Percentiles rank a stretch among this genome's conserved stretches.
These are phyloP conservation scores for Talaromyces thailandensis DNA, from an alignment of 495 filamentous ascomycete species.

Conservation along the genomic window DNA sequence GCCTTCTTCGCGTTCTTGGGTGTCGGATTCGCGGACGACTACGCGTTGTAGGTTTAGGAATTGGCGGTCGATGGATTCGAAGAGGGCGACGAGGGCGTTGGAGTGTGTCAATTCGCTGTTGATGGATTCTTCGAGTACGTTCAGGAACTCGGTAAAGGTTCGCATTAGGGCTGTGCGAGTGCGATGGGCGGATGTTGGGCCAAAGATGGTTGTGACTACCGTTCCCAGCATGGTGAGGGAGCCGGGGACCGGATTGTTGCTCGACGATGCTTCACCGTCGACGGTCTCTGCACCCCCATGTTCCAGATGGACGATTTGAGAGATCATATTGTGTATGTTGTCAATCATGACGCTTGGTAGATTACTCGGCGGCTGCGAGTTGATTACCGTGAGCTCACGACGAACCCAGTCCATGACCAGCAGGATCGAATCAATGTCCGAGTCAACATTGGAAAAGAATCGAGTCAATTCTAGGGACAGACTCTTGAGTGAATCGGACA, in stretches of 20 bases:
- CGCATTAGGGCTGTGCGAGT: conserved; percentile 72
- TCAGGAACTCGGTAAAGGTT: conserved; percentile 79
- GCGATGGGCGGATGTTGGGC: conserved; percentile 67
- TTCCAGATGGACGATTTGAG: conserved; percentile 60
- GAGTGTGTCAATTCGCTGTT: conserved; percentile 70
- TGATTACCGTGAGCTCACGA: conserved; percentile 60
- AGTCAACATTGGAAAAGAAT: conserved; percentile 87
- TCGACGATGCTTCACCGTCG: conserved; percentile 30
- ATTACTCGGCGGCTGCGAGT: conserved; percentile 41
- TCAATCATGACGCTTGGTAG: conserved; percentile 59
- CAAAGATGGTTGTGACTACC: conserved; percentile 61
- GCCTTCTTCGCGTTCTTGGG: conserved; percentile 67
- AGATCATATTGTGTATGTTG: conserved; percentile 72
- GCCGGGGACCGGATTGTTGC: conserved; percentile 22
- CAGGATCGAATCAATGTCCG: conserved; percentile 83
- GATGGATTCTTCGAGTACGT: conserved; percentile 82
- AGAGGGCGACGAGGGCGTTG: conserved; percentile 68
- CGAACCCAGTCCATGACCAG: conserved; percentile 93
- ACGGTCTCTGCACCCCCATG: conserved; percentile 10
- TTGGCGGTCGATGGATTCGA: conserved; percentile 79
- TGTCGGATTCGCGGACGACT: conserved; percentile 72
- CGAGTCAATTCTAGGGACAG: conserved; percentile 72
- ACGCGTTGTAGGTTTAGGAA: conserved; percentile 80
- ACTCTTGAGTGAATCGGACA: conserved; percentile 73
- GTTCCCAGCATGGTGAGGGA: conserved; percentile 57